Base-by-base conservation (phyloP, 306 rosid species). In the Trifolium pratense region DNA sequence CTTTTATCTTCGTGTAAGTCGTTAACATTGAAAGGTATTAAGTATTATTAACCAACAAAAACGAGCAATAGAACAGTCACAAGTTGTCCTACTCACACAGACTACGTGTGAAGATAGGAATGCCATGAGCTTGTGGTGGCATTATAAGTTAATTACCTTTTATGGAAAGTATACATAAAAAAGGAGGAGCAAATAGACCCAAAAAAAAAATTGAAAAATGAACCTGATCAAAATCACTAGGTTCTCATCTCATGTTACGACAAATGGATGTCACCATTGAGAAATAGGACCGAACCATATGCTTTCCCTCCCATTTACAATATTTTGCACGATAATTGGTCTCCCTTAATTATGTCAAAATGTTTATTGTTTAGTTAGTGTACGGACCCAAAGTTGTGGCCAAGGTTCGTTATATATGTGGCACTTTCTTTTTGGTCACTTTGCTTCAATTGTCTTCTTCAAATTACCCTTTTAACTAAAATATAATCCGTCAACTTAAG, bases 261-360 rank as follows among this genome's bases (percentile, higher is more conserved):
- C 58, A 67, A 48, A 43, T 4, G 13, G 16, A 43, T 15, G 25
- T 34, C 40, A 51, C 7, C 5, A 36, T 36, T 21, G 59, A 40
- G 49, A 40, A 53, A 53, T 8, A 52, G 59, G 79, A 85, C 82
- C 83, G 87, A 71, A 83, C 84, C 88, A 12, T 49, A 85, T 87
- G 84, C 87, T 80, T 80, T n/a, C 32, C 4, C 75, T 70, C 6
- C 53, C 17, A 68, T 68, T 29, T 29, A 32, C 69, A 31, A 52
- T 55, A 57, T 76, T 6, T 68, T 77, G 68, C 83, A 75, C 15
- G 45, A 77, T 83, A 71, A 74, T 63, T 80, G 87, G 86, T 84
- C 86, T 74, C 89, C 57, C 6, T 78, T 81, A 81, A 85, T 76
- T 23, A 68, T 79, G 85, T 73, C 83, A 79, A 21, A 29, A 3